Conservation (phyloP, 2,329 filamentous ascomycete species). For the Penicillium crustosum region DNA sequence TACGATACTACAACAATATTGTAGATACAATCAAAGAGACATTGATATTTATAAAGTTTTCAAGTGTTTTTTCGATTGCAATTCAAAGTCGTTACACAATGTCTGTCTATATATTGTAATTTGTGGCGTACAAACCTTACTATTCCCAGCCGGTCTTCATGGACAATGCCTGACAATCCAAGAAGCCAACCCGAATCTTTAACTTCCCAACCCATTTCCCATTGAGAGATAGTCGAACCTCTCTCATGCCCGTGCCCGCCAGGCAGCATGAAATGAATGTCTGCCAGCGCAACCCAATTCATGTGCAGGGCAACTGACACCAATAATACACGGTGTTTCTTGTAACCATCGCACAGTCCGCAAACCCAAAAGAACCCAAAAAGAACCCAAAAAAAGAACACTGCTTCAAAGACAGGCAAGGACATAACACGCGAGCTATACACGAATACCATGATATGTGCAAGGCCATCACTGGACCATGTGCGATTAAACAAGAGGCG, state of each 20-base stretch:
- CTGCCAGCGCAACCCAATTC: slow-evolving; percentile 10
- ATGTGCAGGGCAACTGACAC: slow-evolving; percentile 6
- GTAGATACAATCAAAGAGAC: neutral
- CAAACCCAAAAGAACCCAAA: neutral
- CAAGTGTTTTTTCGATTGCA: neutral
- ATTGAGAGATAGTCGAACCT: slow-evolving; percentile 5
- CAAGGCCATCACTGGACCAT: neutral
- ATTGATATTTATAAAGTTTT: neutral
- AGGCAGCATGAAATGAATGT: slow-evolving; percentile 16
- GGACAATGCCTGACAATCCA: slow-evolving; percentile 22
- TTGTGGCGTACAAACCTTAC: neutral
- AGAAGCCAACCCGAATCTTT: slow-evolving; percentile 6
- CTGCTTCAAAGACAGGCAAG: neutral
- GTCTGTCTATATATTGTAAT: slow-evolving; percentile 10
- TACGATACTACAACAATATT: no score
- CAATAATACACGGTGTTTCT: slow-evolving; percentile 20
- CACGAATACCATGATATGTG: slow-evolving; percentile 7
- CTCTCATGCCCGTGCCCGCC: slow-evolving; percentile 21
- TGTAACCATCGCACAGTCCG: neutral
- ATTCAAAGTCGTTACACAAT: slow-evolving; percentile 10
- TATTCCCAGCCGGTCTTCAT: slow-evolving; percentile 15
- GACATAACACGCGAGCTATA: neutral
- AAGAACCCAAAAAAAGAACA: neutral
- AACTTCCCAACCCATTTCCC: slow-evolving; percentile 1
- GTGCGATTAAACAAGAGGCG: slow-evolving; percentile 11